Base-by-base conservation (phyloP, 2,329 filamentous ascomycete species). In the Colletotrichum phormii region DNA sequence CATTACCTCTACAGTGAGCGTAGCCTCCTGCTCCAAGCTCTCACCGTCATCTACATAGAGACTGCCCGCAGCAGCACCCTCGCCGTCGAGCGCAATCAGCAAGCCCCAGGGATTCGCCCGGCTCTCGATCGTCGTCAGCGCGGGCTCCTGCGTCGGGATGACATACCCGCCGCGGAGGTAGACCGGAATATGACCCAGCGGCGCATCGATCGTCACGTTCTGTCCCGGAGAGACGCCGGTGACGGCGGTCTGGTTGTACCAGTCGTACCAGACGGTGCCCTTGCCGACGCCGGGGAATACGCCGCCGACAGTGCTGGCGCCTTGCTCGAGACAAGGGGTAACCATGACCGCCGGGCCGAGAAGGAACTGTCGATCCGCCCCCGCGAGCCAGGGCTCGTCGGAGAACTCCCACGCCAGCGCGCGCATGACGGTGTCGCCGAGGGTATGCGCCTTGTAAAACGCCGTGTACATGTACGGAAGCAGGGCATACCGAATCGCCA, bases 21-120 rank as follows among this genome's bases (percentile, higher is more conserved):
- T 91, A 0, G 85, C 42, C n/a, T 73, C 46, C 24, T 62, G 71
- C 57, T 81, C 77, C 8, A 94, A 71, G 67, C 90, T 93, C 81
- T 92, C 92, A 1, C 94, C 93, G 76, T 96, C 94, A 76, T 95
- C 94, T 8, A 95, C 79, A 78, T 95, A 95, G 35, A 95, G 80
- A 22, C 84, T 80, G 0, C 93, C 93, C 2, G 77, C 82, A 0
- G 93, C 93, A 1, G 81, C 80, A 0, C 90, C 90, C 18, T 86
- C 77, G 1, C 78, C 76, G 74, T 88, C 86, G 1, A 93, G 86
- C 2, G 92, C 91, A 1, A 90, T 88, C 11, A 95, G 83, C 53
- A 95, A 75, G 8, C 88, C 89, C 91, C 93, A 95, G 0, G 90
- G 87, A 60, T 89, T 93, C 61, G 86, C 84, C 46, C 93, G 86